Base-by-base conservation (phyloP, 2,329 filamentous ascomycete genomes). In the Biscogniauxia sp. region DNA sequence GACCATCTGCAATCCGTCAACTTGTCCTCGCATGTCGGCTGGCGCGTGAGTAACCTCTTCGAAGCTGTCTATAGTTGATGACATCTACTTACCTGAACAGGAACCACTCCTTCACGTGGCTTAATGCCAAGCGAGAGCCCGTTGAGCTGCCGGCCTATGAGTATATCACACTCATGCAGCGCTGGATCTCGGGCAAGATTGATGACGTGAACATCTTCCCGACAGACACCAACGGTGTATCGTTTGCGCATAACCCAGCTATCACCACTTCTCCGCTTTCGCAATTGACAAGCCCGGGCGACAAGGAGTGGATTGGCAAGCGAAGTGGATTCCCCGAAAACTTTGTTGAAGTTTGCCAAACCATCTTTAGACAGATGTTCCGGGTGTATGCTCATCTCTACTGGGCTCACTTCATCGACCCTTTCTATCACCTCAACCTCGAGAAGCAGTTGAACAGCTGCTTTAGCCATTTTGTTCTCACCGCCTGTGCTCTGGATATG, bases 331-430 rank as follows among this genome's bases (percentile, higher is more conserved):
- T 99, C 76, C 95, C 95, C 2, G 87, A 90, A 65, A 91, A 92
- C 67, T 98, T 97, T 76, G 83, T 94, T 69, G 87, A 89, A 63
- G 93, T 97, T 68, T 95, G 94, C 81, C 93, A 96, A 80, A 89
- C 89, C 66, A 95, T 97, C 71, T 94, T 97, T 80, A 90, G 93
- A 70, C 95, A 97, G 78, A 98, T 99, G 90, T 98, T 99, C 83
- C 91, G 95, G 61, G 94, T 97, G 69, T 99, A 99, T 73, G 90
- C 95, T 54, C 95, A 99, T 77, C 87, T 99, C 63, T 99, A 99
- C 82, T 97, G 96, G 85, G 92, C 93, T 60, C 95, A 99, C 77
- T 99, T 92, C 77, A 80, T 88, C 62, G 90, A 92, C 67, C 90
- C 90, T 5, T 92, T 93, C 77, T 94, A 92, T 78, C 89, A 93